Conservation (phyloP, 306 rosid genomes). For the Castanea mollissima region DNA sequence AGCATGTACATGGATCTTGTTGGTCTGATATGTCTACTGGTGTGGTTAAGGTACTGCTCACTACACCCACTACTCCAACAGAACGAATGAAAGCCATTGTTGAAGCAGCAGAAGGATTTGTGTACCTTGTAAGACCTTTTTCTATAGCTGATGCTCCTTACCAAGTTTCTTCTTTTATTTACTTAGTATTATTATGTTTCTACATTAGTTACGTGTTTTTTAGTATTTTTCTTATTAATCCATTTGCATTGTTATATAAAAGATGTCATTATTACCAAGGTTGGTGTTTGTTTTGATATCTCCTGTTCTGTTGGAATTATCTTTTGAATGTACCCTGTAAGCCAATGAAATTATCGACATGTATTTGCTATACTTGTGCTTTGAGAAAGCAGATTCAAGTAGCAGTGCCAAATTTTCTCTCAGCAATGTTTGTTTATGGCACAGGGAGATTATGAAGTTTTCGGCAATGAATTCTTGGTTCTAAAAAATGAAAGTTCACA, state of each 20-base stretch:
- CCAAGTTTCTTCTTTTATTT: conserved; percentile 1
- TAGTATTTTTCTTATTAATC: background rate
- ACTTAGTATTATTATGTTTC: background rate
- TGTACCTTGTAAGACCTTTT: conserved; percentile 65
- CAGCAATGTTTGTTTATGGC: background rate
- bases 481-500: background rate
- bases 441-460: background rate
- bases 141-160: background rate
- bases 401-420: background rate
- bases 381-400: background rate
- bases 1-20: background rate
- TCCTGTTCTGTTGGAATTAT: background rate
- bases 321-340: background rate
- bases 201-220: background rate
- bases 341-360: conserved; percentile 15
- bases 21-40: conserved; percentile 20
- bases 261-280: background rate
- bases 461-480: background rate
- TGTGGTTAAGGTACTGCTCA: conserved; percentile 71
- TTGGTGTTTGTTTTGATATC: background rate
- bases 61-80: conserved; percentile 87
- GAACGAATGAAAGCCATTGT: conserved; percentile 79
- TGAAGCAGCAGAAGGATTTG: conserved; percentile 82
- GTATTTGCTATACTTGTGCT: background rate
- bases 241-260: background rate